These are phyloP conservation scores for Strobilomyces dryophilus DNA, from an alignment of 768 basidiomycete genomes.

Conservation along the genomic window DNA sequence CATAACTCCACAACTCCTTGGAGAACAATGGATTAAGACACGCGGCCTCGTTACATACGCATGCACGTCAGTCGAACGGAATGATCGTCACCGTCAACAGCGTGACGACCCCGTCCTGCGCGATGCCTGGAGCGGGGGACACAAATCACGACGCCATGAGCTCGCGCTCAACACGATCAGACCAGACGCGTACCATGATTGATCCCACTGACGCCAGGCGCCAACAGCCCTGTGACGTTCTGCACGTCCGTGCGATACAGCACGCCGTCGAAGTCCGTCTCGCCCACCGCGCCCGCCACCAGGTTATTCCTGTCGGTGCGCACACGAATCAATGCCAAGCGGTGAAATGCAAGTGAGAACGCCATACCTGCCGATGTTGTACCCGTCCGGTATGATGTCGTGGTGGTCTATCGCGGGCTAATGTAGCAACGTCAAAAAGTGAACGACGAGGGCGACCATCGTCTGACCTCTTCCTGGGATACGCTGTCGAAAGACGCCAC, in stretches of 20 bases:
- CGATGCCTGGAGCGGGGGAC: constrained; percentile 39
- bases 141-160: background rate
- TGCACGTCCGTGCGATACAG: constrained; percentile 43
- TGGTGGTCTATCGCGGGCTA: constrained; percentile 35
- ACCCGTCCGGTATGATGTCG: constrained; percentile 44
- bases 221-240: constrained; percentile 51
- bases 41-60: background rate
- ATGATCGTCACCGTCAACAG: constrained; percentile 50
- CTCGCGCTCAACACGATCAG: background rate
- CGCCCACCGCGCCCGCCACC: constrained; percentile 36
- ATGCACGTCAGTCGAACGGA: too few species aligned
- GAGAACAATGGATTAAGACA: background rate
- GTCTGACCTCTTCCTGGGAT: constrained; percentile 42
- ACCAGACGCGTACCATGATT: constrained; percentile 40
- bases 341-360: background rate
- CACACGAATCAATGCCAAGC: background rate
- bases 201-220: constrained; percentile 47
- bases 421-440: background rate
- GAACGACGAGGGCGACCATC: background rate
- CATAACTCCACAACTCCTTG: background rate
- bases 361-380: constrained; percentile 42
- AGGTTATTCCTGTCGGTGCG: constrained; percentile 32
- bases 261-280: constrained; percentile 38
- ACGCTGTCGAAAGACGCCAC: constrained; percentile 29
- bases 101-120: constrained; percentile 54